Evolutionary conservation across 2,329 filamentous ascomycete genomes (phyloP), one percentile per base, ranked within the genome.

Genomic region (Cytospora mali): DNA sequence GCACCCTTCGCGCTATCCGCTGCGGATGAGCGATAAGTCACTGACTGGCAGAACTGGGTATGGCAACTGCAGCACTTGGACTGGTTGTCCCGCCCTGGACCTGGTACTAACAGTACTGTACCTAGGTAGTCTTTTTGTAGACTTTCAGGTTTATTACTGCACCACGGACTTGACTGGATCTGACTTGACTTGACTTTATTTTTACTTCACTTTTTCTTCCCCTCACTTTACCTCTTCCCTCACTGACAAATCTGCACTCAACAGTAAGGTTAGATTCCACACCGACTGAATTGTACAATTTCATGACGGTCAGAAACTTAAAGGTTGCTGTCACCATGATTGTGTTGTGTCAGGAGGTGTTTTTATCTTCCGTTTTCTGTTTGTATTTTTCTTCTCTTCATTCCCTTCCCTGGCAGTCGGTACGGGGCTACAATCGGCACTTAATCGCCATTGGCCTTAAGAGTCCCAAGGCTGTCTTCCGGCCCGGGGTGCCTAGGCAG

Each of bases 1-100:
- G 42, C 42, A 46, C 42, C n/a, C 42, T 46, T 46, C 42, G 42
- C 42, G 42, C 42, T 46, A 46, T 46, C 42, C 42, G 42, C 42
- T 46, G 42, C n/a, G 42, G n/a, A 46, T 18, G 42, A 46, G 42
- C 42, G 42, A 46, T 46, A 46, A 46, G 42, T 46, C 42, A 46
- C 42, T 46, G 42, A 46, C n/a, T 23, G n/a, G 42, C n/a, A n/a
- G 21, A 21, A 7, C 42, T 46, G 42, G 21, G 21, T 18, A n/a
- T 46, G 42, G 21, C 42, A 13, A n/a, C n/a, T 46, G 39, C 39
- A 42, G n/a, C 39, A 42, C 39, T 42, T 42, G 21, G n/a, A 21
- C 42, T 46, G 42, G 42, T 23, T 35, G 33, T 35, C 33, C 33
- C 33, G 33, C 33, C 33, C 33, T 35, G 33, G 33, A 35, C 31